Evolutionary conservation across 2,329 filamentous ascomycete genomes (phyloP), one percentile per base, ranked within the genome.

Genomic region (Pseudofabraea citricarpa): DNA sequence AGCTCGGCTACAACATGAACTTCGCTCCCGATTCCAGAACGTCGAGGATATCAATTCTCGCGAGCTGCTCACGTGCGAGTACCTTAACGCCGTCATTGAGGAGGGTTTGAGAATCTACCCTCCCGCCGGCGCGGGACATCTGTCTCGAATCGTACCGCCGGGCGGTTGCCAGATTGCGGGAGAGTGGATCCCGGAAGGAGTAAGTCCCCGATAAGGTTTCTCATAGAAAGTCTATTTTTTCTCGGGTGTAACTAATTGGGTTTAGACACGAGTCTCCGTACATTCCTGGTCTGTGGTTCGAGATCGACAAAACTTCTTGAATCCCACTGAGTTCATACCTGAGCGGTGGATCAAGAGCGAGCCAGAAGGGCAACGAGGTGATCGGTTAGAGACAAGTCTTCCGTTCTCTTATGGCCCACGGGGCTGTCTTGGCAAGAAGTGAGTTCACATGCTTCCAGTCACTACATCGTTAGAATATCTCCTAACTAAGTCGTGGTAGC

Each of bases 211-310:
- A 8, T 5, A n/a, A 26, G 2, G 2, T 16, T 13, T 6, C n/a
- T 19, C 4, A 31, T 13, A 31, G 4, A 31, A 31, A 31, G 26
- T 29, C 26, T 29, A 3, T 12, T 7, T 15, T 12, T 23, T 13
- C 31, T 3, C 6, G 2, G 26, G 9, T 20, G 13, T 21, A 35
- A 37, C 16, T 22, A 32, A 44, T n/a, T 22, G 10, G 6, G 12
- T 8, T 18, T 6, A 52, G 51, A 54, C 51, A n/a, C 40, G 47
- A 32, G 52, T 54, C n/a, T 54, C 50, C 18, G 50, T 52, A n/a
- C 48, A 53, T 22, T 36, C 39, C 35, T 54, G 50, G 52, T 53
- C 52, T 21, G 48, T 51, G 19, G 33, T 51, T 5, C 50, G 46
- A 4, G 44, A 52, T 23, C 36, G 44, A 3, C 37, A 38, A 22